Evolutionary conservation across 2,329 filamentous ascomycete genomes (phyloP).

Genomic region (Elsinoe arachidis): DNA sequence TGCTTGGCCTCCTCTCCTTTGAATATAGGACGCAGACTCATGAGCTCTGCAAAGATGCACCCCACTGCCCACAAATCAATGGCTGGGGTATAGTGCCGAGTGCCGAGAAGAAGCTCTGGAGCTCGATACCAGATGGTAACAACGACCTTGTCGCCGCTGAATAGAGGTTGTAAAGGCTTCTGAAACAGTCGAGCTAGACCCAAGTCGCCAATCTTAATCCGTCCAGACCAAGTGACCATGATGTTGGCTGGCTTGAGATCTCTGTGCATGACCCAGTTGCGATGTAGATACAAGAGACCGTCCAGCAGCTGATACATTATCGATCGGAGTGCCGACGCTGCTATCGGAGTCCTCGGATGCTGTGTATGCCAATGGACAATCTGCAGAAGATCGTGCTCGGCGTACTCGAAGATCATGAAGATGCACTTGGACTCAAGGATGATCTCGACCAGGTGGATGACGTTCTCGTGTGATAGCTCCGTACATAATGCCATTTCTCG

Average conservation of each 20-base stretch:
- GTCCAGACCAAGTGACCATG: slow-evolving; percentile 85
- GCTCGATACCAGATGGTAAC: slow-evolving; percentile 99
- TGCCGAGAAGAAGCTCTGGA: slow-evolving; percentile 83
- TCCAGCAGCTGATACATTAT: slow-evolving; percentile 95
- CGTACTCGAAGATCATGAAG: slow-evolving; percentile 99
- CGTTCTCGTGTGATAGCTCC: slow-evolving; percentile 78
- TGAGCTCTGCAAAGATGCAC: slow-evolving; percentile 91
- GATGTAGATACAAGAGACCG: slow-evolving; percentile 87
- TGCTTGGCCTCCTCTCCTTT: slow-evolving; percentile 99
- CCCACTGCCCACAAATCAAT: slow-evolving; percentile 97
- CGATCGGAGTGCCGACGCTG: slow-evolving; percentile 78
- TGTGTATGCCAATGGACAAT: slow-evolving; percentile 98
- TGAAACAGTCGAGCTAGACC: slow-evolving; percentile 87
- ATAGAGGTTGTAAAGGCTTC: slow-evolving; percentile 85
- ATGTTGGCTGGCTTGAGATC: slow-evolving; percentile 98
- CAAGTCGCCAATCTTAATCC: slow-evolving; percentile 90
- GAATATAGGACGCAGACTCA: slow-evolving; percentile 88
- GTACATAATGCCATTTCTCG: slow-evolving; percentile 96
- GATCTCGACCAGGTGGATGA: slow-evolving; percentile 87
- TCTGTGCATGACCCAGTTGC: slow-evolving; percentile 93
- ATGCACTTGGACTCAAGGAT: slow-evolving; percentile 98
- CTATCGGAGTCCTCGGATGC: slow-evolving; percentile 77
- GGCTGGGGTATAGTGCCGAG: slow-evolving; percentile 91
- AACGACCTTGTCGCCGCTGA: slow-evolving; percentile 92
- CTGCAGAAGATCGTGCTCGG: slow-evolving; percentile 91